Evolutionary conservation across 768 basidiomycete species (phyloP).

Genomic region (Tylopilus subfusipes): DNA sequence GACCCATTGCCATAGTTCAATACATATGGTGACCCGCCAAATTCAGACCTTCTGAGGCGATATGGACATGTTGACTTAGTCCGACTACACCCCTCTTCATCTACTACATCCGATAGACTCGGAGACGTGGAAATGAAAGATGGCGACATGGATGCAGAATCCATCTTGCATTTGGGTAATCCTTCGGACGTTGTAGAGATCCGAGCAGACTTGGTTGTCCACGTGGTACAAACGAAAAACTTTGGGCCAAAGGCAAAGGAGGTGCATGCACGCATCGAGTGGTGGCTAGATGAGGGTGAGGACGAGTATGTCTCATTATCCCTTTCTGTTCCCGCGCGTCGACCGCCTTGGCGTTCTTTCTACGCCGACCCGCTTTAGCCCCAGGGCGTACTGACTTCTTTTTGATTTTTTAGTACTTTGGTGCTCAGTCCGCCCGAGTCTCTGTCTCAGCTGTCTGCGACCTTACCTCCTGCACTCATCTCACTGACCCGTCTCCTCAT

Average conservation of each 20-base stretch:
- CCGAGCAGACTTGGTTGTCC: slow-evolving; percentile 64
- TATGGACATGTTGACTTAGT: slow-evolving; percentile 91
- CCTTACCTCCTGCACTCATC: slow-evolving; percentile 54
- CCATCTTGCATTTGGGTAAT: slow-evolving; percentile 46
- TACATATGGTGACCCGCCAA: slow-evolving; percentile 92
- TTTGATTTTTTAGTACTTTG: slow-evolving; percentile 7
- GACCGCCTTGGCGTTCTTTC: background rate
- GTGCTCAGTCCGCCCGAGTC: slow-evolving; percentile 4
- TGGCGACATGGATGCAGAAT: slow-evolving; percentile 16
- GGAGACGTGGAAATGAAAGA: slow-evolving; percentile 15
- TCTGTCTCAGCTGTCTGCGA: slow-evolving; percentile 57
- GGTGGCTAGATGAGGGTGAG: slow-evolving; percentile 88
- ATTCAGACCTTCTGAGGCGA: slow-evolving; percentile 87
- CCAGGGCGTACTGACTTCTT: background rate
- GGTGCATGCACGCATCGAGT: slow-evolving; percentile 60
- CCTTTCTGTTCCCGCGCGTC: background rate
- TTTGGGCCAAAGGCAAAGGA: slow-evolving; percentile 12
- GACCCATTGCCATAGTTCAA: slow-evolving; percentile 62
- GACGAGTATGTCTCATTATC: slow-evolving; percentile 65
- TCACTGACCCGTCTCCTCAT: slow-evolving; percentile 66
- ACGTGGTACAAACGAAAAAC: slow-evolving; percentile 28
- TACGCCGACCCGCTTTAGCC: background rate
- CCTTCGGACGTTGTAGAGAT: slow-evolving; percentile 80
- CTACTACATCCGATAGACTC: background rate
- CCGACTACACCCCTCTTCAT: slow-evolving; percentile 41